Conservation (phyloP, 1,284 basidiomycete genomes). For the Tranzscheliella williamsii region DNA sequence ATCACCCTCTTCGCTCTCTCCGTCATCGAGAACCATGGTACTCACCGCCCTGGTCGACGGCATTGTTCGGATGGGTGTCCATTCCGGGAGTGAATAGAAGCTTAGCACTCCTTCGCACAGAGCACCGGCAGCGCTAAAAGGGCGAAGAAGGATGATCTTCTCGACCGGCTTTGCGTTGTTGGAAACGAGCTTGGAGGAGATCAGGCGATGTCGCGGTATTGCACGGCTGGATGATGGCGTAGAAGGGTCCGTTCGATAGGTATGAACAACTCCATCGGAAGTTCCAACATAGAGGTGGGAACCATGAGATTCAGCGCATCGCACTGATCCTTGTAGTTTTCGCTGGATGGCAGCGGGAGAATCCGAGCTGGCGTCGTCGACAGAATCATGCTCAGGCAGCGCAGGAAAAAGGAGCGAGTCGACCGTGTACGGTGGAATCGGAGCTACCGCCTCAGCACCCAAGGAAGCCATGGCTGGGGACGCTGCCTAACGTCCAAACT, state of each 20-base stretch:
- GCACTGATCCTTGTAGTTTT: slow-evolving; percentile 22
- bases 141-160: slow-evolving; percentile 24
- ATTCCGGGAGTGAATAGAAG: slow-evolving; percentile 34
- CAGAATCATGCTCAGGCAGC: slow-evolving; percentile 11
- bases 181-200: slow-evolving; percentile 7
- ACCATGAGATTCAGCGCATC: slow-evolving; percentile 32
- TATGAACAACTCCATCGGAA: slow-evolving; percentile 40
- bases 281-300: slow-evolving; percentile 44
- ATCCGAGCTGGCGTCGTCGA: slow-evolving; percentile 6
- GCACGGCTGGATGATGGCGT: neutral
- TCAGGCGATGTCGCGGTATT: neutral
- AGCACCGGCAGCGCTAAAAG: slow-evolving; percentile 26
- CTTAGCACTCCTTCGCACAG: slow-evolving; percentile 36
- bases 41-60: slow-evolving; percentile 34
- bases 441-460: neutral
- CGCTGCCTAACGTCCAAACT: too few species aligned
- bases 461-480: too few species aligned
- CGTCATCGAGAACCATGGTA: slow-evolving; percentile 36
- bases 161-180: slow-evolving; percentile 32
- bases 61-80: slow-evolving; percentile 20
- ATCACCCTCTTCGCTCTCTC: slow-evolving; percentile 12
- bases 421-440: slow-evolving; percentile 25
- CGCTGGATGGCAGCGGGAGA: slow-evolving; percentile 40
- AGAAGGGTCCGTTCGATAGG: slow-evolving; percentile 18
- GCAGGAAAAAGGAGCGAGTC: slow-evolving; percentile 43